A percentile compares a stretch with the other conserved stretches of the same genome.
phyloP scores from a whole-genome alignment of 352 stramenopile species.

The Thalassiosira livingstoniorum region DNA sequence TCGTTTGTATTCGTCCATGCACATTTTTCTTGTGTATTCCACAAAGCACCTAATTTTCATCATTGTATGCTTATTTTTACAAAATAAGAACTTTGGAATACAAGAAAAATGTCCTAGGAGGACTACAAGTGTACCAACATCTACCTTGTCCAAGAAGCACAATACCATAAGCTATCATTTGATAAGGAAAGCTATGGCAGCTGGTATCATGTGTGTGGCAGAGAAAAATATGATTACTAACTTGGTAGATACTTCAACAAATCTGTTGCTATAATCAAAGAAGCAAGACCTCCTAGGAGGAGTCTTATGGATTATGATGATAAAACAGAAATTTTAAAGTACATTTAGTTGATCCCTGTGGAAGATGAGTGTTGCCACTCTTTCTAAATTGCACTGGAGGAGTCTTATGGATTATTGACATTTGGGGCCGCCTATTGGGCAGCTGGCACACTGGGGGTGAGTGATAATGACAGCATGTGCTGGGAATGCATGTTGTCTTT shows the following conservation, averaged over 20 bases:
- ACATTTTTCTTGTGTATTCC: no score
- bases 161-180: slow-evolving; percentile 69
- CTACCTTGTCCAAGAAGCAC: slow-evolving; percentile 65
- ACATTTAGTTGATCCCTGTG: no score
- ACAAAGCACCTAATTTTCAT: no score
- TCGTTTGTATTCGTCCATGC: no score
- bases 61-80: no score
- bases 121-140: slow-evolving; percentile 57
- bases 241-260: slow-evolving; percentile 62
- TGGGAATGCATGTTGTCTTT: neutral
- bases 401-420: no score
- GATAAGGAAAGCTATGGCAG: slow-evolving; percentile 42
- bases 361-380: no score
- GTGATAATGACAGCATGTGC: neutral
- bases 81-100: no score
- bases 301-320: slow-evolving; percentile 11
- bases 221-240: slow-evolving; percentile 59
- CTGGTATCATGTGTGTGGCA: slow-evolving; percentile 52
- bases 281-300: slow-evolving; percentile 28
- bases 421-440: no score
- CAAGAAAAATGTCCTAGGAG: slow-evolving; percentile 56
- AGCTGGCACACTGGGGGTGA: no score
- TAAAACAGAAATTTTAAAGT: no score
- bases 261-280: slow-evolving; percentile 35
- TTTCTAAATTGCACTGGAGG: no score